Evolutionary conservation across 2,329 filamentous ascomycete species (phyloP), one percentile per base, ranked within the genome.

Genomic region (Pseudonectria buxi): DNA sequence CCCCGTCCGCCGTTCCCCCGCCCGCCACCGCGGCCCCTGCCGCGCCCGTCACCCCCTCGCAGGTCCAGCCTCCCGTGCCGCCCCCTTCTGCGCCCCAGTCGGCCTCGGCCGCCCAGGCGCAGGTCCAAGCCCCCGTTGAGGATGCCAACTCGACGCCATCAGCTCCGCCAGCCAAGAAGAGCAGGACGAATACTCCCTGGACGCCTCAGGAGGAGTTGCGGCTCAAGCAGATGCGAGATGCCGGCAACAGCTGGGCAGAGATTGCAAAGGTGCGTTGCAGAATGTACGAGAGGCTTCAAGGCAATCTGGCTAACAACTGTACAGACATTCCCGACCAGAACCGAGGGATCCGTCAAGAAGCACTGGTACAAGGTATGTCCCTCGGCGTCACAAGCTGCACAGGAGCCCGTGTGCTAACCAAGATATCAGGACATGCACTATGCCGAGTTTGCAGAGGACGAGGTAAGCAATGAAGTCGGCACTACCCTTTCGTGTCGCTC

Each of bases 171-270:
- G 70, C 76, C 31, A 98, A 96, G 69, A 95, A 95, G 69, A 92
- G 87, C 53, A 76, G 92, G 41, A 96, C 92, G n/a, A 98, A 98
- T 58, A 98, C 92, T 3, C 92, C 92, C 1, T 98, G 92, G 92
- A 95, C 89, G 2, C 86, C 90, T 3, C 85, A 85, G 24, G 92
- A 98, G 61, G 92, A 98, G 63, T 78, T 90, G 57, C 74, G 88
- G 30, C 68, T 98, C 50, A 96, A 96, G 71, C 79, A 83, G 48
- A 94, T 98, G 87, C 77, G 92, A 53, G 92, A 96, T 62, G 78
- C 82, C 1, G 89, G 90, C 10, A 89, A 85, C 51, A 95, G 86
- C 55, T 98, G 92, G 92, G 94, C 87, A 32, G 92, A 96, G 55
- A 98, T 98, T 56, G 92, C 90, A 50, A 96, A 96, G 81, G 89